Base-by-base conservation (phyloP, 2,329 filamentous ascomycete genomes). In the Ophiostoma sp. region DNA sequence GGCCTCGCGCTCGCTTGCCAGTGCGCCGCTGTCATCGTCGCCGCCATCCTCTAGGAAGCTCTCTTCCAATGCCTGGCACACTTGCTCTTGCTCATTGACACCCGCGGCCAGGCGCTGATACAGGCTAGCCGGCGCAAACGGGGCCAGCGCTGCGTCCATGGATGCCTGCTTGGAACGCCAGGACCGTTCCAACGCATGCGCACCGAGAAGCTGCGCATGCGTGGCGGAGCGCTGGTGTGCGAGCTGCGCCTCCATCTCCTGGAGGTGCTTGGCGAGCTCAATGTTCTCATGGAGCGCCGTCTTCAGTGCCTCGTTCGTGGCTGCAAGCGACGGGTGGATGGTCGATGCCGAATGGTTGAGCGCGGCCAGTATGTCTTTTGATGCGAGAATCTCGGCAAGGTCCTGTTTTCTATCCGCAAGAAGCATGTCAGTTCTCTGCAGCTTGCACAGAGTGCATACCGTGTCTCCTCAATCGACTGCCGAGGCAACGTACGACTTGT, bases 91-190 rank as follows among this genome's bases (percentile, higher is more conserved):
- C 80, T 98, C 94, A 66, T 86, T 85, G 16, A 96, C 87, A 9
- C 87, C 89, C 69, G 90, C 89, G 63, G 83, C 87, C 11, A 98
- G 82, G 66, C 90, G 84, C 78, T 93, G 90, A 76, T 98, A 97
- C 74, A 98, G 81, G 60, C 91, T 89, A 60, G 92, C 90, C 0
- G 94, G 93, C 40, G 91, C 91, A 79, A 96, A 98, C 0, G 91
- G 91, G 47, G 87, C 86, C 70, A 98, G 81, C 6, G 91, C 92
- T 66, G 87, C 83, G 76, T 98, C 95, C 85, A 97, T 95, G 74
- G 95, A 92, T 1, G 86, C 83, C 77, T 98, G 92, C 77, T 95
- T 96, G 73, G 90, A 86, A 68, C 89, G 87, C 91, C 95, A 98
- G 75, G 94, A 89, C n/a, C 93, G 87, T 79, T 98, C 95, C 16